Evolutionary conservation across 2,329 filamentous ascomycete genomes (phyloP).

Genomic region (Fusarium sp.): DNA sequence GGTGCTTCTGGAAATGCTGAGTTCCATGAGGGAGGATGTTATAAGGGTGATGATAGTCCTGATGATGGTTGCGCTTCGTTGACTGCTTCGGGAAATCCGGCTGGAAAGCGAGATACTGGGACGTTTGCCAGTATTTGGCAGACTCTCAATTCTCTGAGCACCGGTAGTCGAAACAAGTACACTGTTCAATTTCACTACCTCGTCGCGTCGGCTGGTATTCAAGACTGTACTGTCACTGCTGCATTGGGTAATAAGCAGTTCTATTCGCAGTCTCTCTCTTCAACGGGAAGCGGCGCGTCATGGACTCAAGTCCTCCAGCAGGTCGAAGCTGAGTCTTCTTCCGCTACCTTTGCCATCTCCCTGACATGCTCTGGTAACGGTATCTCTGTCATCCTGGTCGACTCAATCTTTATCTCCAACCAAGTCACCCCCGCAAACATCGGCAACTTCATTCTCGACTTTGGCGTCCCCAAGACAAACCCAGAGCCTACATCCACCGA

Average conservation of each 20-base stretch:
- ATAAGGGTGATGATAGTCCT: neutral
- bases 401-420: conserved; percentile 29
- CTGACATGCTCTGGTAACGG: conserved; percentile 4
- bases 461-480: neutral
- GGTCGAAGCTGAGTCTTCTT: neutral
- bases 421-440: conserved; percentile 26
- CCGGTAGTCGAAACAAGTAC: neutral
- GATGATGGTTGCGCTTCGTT: conserved; percentile 23
- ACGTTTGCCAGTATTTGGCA: conserved; percentile 10
- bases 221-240: neutral
- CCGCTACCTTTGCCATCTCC: conserved; percentile 7
- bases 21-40: neutral
- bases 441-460: conserved; percentile 10
- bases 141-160: neutral
- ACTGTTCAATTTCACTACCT: conserved; percentile 25
- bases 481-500: neutral
- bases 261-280: neutral
- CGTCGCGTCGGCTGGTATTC: neutral
- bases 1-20: neutral
- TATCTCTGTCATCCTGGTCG: neutral
- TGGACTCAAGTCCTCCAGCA: conserved; percentile 15
- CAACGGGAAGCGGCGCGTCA: neutral
- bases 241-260: neutral
- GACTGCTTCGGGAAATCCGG: neutral
- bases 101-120: neutral